Base-by-base conservation (phyloP, 805 yeast genomes). In the Kuraishia piskuri region DNA sequence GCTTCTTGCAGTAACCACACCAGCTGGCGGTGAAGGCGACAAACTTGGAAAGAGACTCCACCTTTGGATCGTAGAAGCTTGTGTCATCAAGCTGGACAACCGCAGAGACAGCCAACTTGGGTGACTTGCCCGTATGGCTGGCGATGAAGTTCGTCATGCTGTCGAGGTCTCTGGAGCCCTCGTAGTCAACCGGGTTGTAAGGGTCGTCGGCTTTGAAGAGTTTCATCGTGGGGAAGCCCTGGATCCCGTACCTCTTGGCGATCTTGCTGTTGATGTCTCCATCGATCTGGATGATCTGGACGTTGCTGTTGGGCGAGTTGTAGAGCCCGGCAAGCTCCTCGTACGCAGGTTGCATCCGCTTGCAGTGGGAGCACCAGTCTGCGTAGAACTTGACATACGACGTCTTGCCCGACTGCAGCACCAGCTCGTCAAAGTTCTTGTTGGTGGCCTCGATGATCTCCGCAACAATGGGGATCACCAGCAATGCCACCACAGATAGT, bases 331-430 rank as follows among this genome's bases (percentile, higher is more conserved):
- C 77, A 62, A 81, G 68, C 55, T 77, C 76, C 54, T 76, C 78
- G 77, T 73, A 74, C 2, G 73, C 69, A 5, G 89, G 89, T 63
- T 71, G 73, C 61, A 84, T 63, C 40, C 70, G 72, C 63, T 78
- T 79, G 63, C 90, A 84, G 64, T 84, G 89, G 40, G 82, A 70
- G 65, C 90, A 84, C 90, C 90, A 84, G 52, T 79, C 82, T 9
- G 90, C 88, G 60, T 77, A 83, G 58, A 82, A 84, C 71, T 89
- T 87, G 57, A 89, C 88, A 57, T 90, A 76, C 9, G 91, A 79
- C 61, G 83, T 86, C 74, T 86, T 86, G 36, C 79, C 83, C 5
- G 86, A 77, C 49, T 81, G 77, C 52, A 77, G 68, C 19, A 82
- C 86, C 46, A 80, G 66, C 19, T 75, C 78, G 52, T 80, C 78